phyloP scores from a whole-genome alignment of 805 yeast species.

The Ogataea dorogensis region DNA sequence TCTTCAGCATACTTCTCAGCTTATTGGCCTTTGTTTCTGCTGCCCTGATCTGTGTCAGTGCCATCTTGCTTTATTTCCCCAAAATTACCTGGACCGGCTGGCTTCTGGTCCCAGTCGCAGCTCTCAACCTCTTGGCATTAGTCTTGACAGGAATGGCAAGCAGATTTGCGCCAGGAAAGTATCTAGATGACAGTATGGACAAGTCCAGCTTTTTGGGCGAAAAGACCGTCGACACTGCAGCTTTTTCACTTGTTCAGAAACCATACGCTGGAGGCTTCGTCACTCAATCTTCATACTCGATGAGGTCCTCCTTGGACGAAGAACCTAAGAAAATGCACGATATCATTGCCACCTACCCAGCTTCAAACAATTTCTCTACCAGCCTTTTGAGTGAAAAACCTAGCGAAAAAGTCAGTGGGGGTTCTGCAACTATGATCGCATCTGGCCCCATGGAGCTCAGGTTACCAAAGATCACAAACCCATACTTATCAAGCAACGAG shows the following conservation, averaged over 20 bases:
- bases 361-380: slow-evolving; percentile 6
- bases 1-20: slow-evolving; percentile 45
- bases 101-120: slow-evolving; percentile 68
- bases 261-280: slow-evolving; percentile 14
- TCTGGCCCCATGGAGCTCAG: slow-evolving; percentile 11
- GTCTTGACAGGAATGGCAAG: slow-evolving; percentile 47
- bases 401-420: slow-evolving; percentile 6
- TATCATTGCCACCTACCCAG: slow-evolving; percentile 7
- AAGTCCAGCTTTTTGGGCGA: slow-evolving; percentile 13
- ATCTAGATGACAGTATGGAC: slow-evolving; percentile 16
- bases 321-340: slow-evolving; percentile 15
- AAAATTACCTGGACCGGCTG: slow-evolving; percentile 70
- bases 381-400: slow-evolving; percentile 7
- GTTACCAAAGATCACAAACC: slow-evolving; percentile 18
- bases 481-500: slow-evolving; percentile 11
- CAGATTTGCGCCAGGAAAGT: slow-evolving; percentile 18
- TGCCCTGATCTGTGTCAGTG: slow-evolving; percentile 53
- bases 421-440: slow-evolving; percentile 6
- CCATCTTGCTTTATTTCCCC: slow-evolving; percentile 61
- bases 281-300: slow-evolving; percentile 8
- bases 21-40: slow-evolving; percentile 53
- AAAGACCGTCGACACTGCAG: slow-evolving; percentile 15
- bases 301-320: slow-evolving; percentile 8
- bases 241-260: slow-evolving; percentile 9
- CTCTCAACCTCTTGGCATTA: slow-evolving; percentile 48